Percentiles rank a stretch among this genome's conserved stretches.
phyloP scores from a whole-genome alignment of 73 alveolate species.

The Breviolum minutum region DNA sequence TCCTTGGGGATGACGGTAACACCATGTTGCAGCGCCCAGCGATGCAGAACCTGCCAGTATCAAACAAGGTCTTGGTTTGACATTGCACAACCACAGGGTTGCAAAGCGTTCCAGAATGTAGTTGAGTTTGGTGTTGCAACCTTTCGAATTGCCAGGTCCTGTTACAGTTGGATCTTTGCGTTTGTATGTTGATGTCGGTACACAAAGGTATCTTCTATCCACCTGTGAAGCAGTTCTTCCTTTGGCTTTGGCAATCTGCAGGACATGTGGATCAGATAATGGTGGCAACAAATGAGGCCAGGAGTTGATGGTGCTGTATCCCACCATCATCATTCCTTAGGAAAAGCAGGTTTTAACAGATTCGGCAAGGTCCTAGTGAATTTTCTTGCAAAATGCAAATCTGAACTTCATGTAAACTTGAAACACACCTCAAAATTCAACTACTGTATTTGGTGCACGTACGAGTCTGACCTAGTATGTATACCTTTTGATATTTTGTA shows the following conservation, averaged over 20 bases:
- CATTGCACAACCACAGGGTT: not conserved
- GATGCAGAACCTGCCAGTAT: conserved; percentile 60
- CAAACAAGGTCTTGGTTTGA: not conserved
- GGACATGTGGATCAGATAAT: conserved; percentile 61
- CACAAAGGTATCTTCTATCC: not conserved
- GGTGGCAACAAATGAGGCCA: conserved; percentile 90
- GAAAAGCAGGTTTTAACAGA: no score
- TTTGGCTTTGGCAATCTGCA: conserved; percentile 42
- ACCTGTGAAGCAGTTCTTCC: conserved; percentile 62
- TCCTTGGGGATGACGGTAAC: conserved; percentile 78
- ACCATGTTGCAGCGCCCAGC: conserved; percentile 93
- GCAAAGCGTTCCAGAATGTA: no score
- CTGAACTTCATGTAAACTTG: no score
- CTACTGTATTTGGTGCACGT: no score
- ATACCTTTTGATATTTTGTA: no score
- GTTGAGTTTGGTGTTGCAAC: no score
- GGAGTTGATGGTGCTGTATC: conserved; percentile 83
- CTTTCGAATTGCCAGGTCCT: no score
- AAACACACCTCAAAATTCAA: no score
- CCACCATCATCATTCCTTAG: conserved; percentile 64
- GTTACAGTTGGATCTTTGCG: not conserved
- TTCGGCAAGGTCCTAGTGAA: no score
- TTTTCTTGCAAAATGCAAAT: no score
- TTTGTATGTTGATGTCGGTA: not conserved
- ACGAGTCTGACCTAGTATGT: no score